Conservation (phyloP, 1,284 basidiomycete species). For the Cutaneotrichosporon daszewskae region DNA sequence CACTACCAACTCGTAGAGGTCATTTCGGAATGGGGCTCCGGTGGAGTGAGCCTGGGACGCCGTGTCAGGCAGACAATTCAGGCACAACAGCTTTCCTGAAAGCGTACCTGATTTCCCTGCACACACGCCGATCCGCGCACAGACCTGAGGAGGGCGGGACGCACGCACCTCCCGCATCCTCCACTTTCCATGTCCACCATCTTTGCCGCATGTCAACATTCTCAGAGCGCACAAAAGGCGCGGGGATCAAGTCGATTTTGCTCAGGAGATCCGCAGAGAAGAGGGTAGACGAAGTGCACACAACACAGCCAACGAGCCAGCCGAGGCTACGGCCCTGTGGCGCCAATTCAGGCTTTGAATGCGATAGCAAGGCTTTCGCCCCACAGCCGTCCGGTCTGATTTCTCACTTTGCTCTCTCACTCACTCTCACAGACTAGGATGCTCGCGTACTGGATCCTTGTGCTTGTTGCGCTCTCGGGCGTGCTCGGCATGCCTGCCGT, state of each 20-base stretch:
- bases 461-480: not conserved
- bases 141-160: not conserved
- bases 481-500: not conserved
- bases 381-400: not conserved
- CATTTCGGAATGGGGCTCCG: not conserved
- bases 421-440: not conserved
- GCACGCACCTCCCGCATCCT: not conserved
- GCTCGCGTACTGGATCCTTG: not conserved
- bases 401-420: not conserved
- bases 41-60: too few species aligned
- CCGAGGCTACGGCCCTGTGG: too few species aligned
- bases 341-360: not conserved
- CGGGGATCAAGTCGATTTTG: too few species aligned
- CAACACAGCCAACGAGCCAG: too few species aligned
- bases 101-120: not conserved
- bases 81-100: not conserved
- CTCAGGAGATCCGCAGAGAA: too few species aligned
- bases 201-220: too few species aligned
- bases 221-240: too few species aligned
- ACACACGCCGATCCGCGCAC: not conserved
- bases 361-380: not conserved
- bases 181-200: not conserved
- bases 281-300: too few species aligned
- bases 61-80: too few species aligned
- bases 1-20: too few species aligned